These are phyloP conservation scores for Suillus subaureus DNA, from an alignment of 768 basidiomycete species.

Conservation along the genomic window DNA sequence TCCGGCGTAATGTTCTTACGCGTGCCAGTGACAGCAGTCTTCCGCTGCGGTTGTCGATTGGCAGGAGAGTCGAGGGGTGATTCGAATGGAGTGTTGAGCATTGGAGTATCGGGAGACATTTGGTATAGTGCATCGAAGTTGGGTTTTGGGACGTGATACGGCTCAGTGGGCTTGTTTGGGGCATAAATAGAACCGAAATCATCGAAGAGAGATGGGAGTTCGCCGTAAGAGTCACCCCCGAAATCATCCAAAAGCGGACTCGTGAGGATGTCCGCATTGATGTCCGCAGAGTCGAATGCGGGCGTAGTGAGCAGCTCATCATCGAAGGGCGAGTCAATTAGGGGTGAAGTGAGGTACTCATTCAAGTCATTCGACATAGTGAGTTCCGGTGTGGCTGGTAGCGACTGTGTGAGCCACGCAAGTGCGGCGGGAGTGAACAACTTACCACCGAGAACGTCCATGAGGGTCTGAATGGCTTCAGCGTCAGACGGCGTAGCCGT, in stretches of 20 bases:
- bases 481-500: conserved; percentile 27
- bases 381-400: conserved; percentile 43
- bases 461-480: conserved; percentile 39
- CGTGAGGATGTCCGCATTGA: conserved; percentile 42
- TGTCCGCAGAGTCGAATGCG: conserved; percentile 37
- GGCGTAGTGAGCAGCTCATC: conserved; percentile 48
- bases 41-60: conserved; percentile 33
- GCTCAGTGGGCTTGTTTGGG: conserved; percentile 15
- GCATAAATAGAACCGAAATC: conserved; percentile 24
- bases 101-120: conserved; percentile 55
- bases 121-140: conserved; percentile 43
- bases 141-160: conserved; percentile 16
- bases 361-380: conserved; percentile 38
- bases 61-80: conserved; percentile 29
- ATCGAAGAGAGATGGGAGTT: conserved; percentile 36
- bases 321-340: conserved; percentile 50
- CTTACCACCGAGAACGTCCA: conserved; percentile 43
- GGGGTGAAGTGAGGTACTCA: conserved; percentile 49
- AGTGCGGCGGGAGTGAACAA: not conserved
- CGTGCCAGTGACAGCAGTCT: conserved; percentile 58
- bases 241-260: conserved; percentile 43
- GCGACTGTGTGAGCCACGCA: not conserved
- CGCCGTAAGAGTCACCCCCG: conserved; percentile 34
- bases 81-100: conserved; percentile 41
- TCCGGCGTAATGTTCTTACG: conserved; percentile 71